Percentiles rank a stretch among this genome's conserved stretches.
phyloP scores from a whole-genome alignment of 2,329 filamentous ascomycete species.

The Tolypocladium pustulatum region DNA sequence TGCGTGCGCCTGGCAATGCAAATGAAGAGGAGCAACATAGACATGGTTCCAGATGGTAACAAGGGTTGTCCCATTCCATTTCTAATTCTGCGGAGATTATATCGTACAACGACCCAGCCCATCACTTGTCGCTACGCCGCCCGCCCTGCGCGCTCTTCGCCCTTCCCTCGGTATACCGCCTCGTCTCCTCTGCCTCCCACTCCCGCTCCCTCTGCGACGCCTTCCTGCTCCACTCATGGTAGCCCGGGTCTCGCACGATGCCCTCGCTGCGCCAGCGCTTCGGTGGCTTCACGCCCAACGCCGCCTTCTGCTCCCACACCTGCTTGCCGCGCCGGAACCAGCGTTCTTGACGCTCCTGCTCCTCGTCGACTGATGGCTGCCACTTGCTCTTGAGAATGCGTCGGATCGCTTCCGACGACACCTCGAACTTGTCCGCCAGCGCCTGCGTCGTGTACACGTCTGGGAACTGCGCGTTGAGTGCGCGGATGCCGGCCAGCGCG shows the following conservation, averaged over 20 bases:
- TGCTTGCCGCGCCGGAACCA: conserved; percentile 52
- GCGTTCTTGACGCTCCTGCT: conserved; percentile 44
- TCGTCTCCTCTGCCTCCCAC: conserved; percentile 18
- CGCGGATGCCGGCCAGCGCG: conserved; percentile 79
- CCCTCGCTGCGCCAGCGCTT: conserved; percentile 48
- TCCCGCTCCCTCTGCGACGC: conserved; percentile 14
- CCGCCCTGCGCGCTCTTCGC: conserved; percentile 4
- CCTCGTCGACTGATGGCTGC: conserved; percentile 49
- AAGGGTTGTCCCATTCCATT: neutral
- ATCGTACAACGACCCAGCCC: neutral
- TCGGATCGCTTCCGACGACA: conserved; percentile 80
- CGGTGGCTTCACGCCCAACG: conserved; percentile 51
- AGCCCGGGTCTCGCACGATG: conserved; percentile 32
- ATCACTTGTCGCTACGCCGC: neutral
- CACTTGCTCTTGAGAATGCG: conserved; percentile 78
- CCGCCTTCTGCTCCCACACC: conserved; percentile 50
- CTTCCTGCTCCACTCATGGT: conserved; percentile 23
- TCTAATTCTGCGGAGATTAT: neutral
- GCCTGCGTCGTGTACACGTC: conserved; percentile 63
- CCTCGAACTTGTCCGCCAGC: conserved; percentile 68
- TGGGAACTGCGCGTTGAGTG: conserved; percentile 68
- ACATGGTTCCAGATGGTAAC: neutral
- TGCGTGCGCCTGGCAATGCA: neutral
- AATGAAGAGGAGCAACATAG: neutral
- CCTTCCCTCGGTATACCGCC: conserved; percentile 12